Conservation (phyloP, 2,329 filamentous ascomycete species). For the Exserohilum rostratum region DNA sequence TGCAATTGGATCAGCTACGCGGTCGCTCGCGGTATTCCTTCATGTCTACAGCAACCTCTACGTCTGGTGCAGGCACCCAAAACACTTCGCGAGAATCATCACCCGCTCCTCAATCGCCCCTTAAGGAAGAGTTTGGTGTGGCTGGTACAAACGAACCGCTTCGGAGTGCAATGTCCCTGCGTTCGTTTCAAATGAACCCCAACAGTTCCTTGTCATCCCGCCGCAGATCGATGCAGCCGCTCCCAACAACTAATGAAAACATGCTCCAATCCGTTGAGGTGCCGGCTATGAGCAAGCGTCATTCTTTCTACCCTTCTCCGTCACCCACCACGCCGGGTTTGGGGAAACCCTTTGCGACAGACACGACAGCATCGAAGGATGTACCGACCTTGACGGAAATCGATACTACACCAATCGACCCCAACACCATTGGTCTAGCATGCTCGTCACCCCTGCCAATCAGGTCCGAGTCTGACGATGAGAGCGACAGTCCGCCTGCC, state of each 20-base stretch:
- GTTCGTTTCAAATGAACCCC: slow-evolving; percentile 48
- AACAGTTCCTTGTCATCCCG: slow-evolving; percentile 36
- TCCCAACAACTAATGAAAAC: slow-evolving; percentile 46
- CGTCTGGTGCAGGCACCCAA: slow-evolving; percentile 39
- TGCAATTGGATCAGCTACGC: slow-evolving; percentile 46
- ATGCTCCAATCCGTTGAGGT: slow-evolving; percentile 26
- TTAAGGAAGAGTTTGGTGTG: slow-evolving; percentile 32
- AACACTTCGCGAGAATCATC: slow-evolving; percentile 47
- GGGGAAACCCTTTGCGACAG: slow-evolving; percentile 10
- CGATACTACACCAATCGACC: slow-evolving; percentile 12
- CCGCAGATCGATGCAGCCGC: slow-evolving; percentile 47
- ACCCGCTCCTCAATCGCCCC: slow-evolving; percentile 43
- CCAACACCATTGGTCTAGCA: slow-evolving; percentile 12
- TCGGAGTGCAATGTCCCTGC: slow-evolving; percentile 44
- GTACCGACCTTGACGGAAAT: not conserved
- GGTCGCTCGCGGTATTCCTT: slow-evolving; percentile 47
- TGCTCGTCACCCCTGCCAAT: slow-evolving; percentile 5
- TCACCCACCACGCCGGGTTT: slow-evolving; percentile 30
- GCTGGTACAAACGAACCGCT: slow-evolving; percentile 35
- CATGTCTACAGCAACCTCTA: slow-evolving; percentile 46
- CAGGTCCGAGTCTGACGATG: slow-evolving; percentile 1
- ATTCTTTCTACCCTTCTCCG: slow-evolving; percentile 38
- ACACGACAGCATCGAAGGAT: not conserved
- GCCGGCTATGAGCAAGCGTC: slow-evolving; percentile 30
- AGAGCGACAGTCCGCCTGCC: slow-evolving; percentile 9